Conservation (phyloP, 495 filamentous ascomycete species). For the Penicillium ochrochloron region DNA sequence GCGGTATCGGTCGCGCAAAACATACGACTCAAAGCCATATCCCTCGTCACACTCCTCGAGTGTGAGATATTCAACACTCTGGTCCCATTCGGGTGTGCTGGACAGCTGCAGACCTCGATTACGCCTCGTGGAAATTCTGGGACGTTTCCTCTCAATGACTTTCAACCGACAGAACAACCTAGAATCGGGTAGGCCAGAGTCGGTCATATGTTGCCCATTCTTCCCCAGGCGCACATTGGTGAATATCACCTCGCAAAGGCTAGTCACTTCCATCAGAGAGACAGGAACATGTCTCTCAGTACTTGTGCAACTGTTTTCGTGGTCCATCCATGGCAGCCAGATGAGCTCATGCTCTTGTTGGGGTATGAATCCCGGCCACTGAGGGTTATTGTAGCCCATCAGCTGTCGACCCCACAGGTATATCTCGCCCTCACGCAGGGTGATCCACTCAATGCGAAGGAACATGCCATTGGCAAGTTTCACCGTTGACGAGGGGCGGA, state of each 20-base stretch:
- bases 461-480: neutral
- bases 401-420: neutral
- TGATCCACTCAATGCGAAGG: slow-evolving; percentile 1
- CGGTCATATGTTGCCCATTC: slow-evolving; percentile 5
- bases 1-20: neutral
- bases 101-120: neutral
- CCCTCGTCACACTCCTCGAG: slow-evolving; percentile 1
- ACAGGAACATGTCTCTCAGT: slow-evolving; percentile 4
- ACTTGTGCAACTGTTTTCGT: slow-evolving; percentile 20
- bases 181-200: neutral
- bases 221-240: slow-evolving; percentile 35
- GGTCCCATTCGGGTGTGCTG: neutral
- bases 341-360: neutral
- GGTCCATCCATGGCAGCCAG: slow-evolving; percentile 10
- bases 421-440: neutral
- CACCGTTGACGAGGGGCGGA: neutral
- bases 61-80: neutral
- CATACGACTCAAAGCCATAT: neutral
- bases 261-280: slow-evolving; percentile 25
- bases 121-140: neutral
- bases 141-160: slow-evolving; percentile 9
- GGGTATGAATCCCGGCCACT: neutral
- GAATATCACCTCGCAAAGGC: slow-evolving; percentile 34
- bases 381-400: neutral
- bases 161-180: slow-evolving; percentile 41